Conservation (phyloP, 2,329 filamentous ascomycete genomes). For the Alternaria ethzedia region DNA sequence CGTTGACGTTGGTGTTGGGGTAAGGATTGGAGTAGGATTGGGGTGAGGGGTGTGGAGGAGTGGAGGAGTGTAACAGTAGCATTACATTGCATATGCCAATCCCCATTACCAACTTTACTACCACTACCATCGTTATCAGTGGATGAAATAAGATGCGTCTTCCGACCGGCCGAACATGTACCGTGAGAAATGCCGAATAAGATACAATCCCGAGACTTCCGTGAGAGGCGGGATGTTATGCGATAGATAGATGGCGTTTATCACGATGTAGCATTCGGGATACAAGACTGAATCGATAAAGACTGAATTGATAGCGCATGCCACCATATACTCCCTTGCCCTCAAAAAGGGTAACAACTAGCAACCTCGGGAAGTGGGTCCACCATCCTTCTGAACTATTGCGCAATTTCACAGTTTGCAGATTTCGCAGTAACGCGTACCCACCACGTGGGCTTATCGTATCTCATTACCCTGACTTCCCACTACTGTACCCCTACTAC, state of each 20-base stretch:
- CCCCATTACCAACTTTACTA: neutral
- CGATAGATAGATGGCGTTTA: neutral
- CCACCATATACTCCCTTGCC: neutral
- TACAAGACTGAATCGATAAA: neutral
- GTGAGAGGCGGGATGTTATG: neutral
- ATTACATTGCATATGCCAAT: slow-evolving; percentile 1
- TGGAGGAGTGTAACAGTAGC: neutral
- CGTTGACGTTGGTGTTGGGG: neutral
- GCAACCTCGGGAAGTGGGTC: neutral
- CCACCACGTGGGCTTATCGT: slow-evolving; percentile 1
- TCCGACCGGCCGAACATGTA: neutral
- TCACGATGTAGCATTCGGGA: neutral
- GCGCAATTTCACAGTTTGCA: neutral
- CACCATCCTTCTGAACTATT: neutral
- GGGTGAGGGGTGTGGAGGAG: neutral
- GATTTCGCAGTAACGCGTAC: neutral
- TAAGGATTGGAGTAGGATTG: neutral
- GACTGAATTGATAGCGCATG: neutral
- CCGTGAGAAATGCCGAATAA: neutral
- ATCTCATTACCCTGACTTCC: neutral
- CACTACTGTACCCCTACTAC: too few relatives aligned
- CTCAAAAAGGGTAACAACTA: neutral
- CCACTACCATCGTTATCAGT: neutral
- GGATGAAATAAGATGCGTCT: neutral
- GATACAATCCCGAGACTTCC: neutral